A percentile compares a stretch with the other conserved stretches of the same genome.
phyloP scores from a whole-genome alignment of 1,139 yeast species.

The Suhomyces chickasaworum region DNA sequence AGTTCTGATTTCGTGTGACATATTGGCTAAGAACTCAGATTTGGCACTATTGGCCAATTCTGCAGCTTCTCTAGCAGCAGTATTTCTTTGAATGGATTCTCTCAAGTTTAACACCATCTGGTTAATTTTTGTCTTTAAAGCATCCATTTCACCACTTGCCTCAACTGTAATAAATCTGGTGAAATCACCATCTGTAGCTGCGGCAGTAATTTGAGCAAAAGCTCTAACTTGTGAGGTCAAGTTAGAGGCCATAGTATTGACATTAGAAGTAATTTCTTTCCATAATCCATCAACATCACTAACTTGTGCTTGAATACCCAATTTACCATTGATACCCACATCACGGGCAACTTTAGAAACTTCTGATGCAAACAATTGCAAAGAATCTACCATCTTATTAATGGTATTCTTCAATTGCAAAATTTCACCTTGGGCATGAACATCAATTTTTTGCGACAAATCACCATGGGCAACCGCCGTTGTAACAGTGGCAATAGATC shows the following conservation, averaged over 20 bases:
- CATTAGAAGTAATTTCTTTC: slow-evolving; percentile 93
- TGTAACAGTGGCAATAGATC: slow-evolving; percentile 87
- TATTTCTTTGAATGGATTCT: slow-evolving; percentile 86
- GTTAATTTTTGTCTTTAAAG: slow-evolving; percentile 83
- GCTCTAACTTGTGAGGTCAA: slow-evolving; percentile 91
- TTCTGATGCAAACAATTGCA: slow-evolving; percentile 84
- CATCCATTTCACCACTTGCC: slow-evolving; percentile 93
- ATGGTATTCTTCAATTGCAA: slow-evolving; percentile 77
- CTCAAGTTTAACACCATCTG: slow-evolving; percentile 88
- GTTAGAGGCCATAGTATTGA: slow-evolving; percentile 90
- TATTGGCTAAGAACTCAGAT: slow-evolving; percentile 86
- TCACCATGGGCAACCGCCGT: slow-evolving; percentile 94
- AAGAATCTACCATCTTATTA: slow-evolving; percentile 89
- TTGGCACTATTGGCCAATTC: slow-evolving; percentile 89
- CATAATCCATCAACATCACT: slow-evolving; percentile 88
- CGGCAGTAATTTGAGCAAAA: slow-evolving; percentile 89
- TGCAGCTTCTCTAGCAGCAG: slow-evolving; percentile 93
- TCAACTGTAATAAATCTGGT: slow-evolving; percentile 88
- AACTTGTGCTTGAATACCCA: slow-evolving; percentile 90
- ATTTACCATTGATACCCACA: slow-evolving; percentile 90
- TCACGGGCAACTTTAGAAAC: slow-evolving; percentile 89
- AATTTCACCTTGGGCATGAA: slow-evolving; percentile 86
- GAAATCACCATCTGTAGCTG: slow-evolving; percentile 92
- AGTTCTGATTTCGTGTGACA: slow-evolving; percentile 90
- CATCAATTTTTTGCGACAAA: slow-evolving; percentile 82